phyloP scores from a whole-genome alignment of 2,329 filamentous ascomycete genomes.

The Nigrograna mackinnonii region DNA sequence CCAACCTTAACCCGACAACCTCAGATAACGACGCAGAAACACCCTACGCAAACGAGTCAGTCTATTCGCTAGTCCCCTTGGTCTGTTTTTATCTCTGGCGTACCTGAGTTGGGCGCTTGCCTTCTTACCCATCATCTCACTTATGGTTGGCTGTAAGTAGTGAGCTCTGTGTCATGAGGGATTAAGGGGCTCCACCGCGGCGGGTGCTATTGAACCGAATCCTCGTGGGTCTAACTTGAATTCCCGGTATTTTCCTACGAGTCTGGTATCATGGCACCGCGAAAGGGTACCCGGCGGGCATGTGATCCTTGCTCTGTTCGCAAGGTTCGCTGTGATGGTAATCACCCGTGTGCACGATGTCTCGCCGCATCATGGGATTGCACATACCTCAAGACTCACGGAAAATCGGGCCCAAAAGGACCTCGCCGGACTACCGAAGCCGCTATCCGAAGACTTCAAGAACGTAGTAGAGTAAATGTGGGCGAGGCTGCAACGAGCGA shows the following conservation, averaged over 20 bases:
- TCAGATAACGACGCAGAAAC: too few species aligned
- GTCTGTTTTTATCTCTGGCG: too few species aligned
- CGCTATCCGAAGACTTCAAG: slow-evolving; percentile 35
- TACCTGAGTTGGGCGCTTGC: too few species aligned
- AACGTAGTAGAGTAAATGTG: slow-evolving; percentile 26
- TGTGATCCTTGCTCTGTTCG: slow-evolving; percentile 40
- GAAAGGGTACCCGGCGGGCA: slow-evolving; percentile 39
- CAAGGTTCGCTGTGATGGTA: slow-evolving; percentile 39
- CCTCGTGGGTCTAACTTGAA: slow-evolving; percentile 8
- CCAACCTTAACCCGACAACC: slow-evolving; percentile 1
- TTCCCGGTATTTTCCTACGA: slow-evolving; percentile 3
- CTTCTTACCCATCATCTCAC: too few species aligned
- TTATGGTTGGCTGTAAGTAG: too few species aligned
- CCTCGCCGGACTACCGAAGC: slow-evolving; percentile 38
- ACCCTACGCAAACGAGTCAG: too few species aligned
- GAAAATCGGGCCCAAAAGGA: slow-evolving; percentile 40
- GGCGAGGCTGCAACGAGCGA: slow-evolving; percentile 26
- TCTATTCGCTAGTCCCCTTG: too few species aligned
- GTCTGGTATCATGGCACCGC: slow-evolving; percentile 23
- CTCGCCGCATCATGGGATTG: slow-evolving; percentile 39
- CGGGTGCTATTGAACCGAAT: slow-evolving; percentile 14
- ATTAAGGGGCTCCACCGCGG: slow-evolving; percentile 18
- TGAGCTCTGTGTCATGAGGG: slow-evolving; percentile 24
- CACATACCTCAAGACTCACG: slow-evolving; percentile 40
- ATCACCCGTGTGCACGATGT: slow-evolving; percentile 36